These are phyloP conservation scores for Trapa incisa DNA, from an alignment of 345 rosid species.

Conservation along the genomic window DNA sequence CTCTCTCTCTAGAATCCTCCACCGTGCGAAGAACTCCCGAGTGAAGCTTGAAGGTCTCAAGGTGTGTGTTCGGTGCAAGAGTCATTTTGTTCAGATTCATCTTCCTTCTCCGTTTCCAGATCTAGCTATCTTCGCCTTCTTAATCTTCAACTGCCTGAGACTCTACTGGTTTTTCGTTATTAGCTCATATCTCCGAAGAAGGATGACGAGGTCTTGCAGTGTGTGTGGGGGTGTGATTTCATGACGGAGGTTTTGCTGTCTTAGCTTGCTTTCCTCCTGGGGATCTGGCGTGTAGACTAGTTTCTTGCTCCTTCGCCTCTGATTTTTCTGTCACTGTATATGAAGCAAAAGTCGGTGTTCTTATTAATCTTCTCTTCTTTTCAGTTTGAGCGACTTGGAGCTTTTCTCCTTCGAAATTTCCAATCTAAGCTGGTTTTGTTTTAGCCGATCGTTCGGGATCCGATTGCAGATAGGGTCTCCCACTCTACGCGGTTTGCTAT, in stretches of 20 bases:
- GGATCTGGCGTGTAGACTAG: neutral
- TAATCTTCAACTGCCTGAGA: neutral
- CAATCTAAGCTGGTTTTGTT: neutral
- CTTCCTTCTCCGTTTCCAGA: neutral
- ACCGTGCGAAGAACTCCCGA: neutral
- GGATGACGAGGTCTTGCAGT: neutral
- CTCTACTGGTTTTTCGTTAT: neutral
- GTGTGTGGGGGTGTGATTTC: neutral
- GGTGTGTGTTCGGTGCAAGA: neutral
- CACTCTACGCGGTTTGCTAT: neutral
- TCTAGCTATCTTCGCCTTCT: neutral
- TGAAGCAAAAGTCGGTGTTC: neutral
- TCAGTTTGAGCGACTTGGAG: neutral
- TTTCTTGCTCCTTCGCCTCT: neutral
- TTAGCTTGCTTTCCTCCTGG: neutral
- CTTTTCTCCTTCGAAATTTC: neutral
- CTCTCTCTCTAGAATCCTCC: conserved; percentile 5
- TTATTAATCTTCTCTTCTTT: neutral
- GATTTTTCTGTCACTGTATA: neutral
- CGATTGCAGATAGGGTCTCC: neutral
- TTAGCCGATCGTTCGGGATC: neutral
- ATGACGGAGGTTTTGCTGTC: neutral
- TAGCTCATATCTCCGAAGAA: neutral
- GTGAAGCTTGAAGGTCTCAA: neutral
- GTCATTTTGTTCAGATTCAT: neutral